phyloP scores from a whole-genome alignment of 306 rosid genomes.

The Corylus avellana region DNA sequence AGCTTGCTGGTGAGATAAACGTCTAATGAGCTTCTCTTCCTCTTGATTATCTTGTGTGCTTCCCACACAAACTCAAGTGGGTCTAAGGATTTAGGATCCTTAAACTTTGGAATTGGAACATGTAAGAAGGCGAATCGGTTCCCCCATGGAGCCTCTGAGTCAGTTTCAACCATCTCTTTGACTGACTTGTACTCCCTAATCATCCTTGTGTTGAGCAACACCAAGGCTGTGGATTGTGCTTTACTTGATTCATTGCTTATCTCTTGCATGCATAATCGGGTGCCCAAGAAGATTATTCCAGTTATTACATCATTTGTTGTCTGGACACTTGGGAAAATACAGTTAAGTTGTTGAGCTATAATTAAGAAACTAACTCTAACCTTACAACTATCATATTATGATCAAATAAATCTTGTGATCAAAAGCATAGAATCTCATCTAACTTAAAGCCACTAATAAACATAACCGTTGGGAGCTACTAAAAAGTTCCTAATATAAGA shows the following conservation, averaged over 20 bases:
- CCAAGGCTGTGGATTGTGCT: slow-evolving; percentile 20
- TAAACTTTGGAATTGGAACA: slow-evolving; percentile 21
- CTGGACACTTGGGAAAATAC: neutral
- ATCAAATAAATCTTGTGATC: too few relatives aligned
- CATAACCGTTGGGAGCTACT: too few relatives aligned
- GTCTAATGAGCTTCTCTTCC: slow-evolving; percentile 21
- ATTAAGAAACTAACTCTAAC: too few relatives aligned
- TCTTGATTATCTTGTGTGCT: slow-evolving; percentile 17
- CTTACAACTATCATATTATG: too few relatives aligned
- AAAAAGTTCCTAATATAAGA: too few relatives aligned
- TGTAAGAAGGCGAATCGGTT: slow-evolving; percentile 30
- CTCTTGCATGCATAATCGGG: slow-evolving; percentile 54
- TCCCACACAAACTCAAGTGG: slow-evolving; percentile 31
- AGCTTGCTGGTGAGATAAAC: neutral
- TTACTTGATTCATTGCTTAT: slow-evolving; percentile 11
- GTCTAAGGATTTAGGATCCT: neutral
- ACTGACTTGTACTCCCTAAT: slow-evolving; percentile 18
- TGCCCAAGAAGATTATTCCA: slow-evolving; percentile 48
- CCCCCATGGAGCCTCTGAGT: slow-evolving; percentile 45
- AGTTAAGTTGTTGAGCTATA: too few relatives aligned
- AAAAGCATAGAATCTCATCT: too few relatives aligned
- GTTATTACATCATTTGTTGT: slow-evolving; percentile 52
- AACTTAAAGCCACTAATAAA: too few relatives aligned
- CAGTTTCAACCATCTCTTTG: slow-evolving; percentile 18
- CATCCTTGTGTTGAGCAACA: slow-evolving; percentile 31